phyloP scores from a whole-genome alignment of 2,329 filamentous ascomycete species.

The Torrubiella hemipterigena region DNA sequence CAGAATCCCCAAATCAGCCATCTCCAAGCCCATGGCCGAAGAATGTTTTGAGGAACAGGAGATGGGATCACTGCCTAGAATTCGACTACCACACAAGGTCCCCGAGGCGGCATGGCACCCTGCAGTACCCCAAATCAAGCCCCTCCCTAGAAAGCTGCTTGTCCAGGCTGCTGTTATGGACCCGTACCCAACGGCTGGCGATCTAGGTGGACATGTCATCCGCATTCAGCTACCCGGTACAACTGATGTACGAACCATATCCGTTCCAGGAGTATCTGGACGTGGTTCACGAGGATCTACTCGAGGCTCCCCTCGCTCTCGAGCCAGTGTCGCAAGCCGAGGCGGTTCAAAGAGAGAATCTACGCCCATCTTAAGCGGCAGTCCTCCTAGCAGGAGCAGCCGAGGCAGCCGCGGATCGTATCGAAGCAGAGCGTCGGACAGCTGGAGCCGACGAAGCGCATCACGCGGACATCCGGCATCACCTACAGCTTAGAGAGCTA shows the following conservation, averaged over 20 bases:
- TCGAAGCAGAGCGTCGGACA: conserved; percentile 26
- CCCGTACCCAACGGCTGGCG: conserved; percentile 19
- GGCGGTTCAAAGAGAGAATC: conserved; percentile 21
- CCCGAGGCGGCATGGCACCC: conserved; percentile 54
- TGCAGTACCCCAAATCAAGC: conserved; percentile 39
- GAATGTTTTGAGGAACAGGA: conserved; percentile 74
- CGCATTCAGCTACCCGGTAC: conserved; percentile 30
- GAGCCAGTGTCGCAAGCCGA: conserved; percentile 16
- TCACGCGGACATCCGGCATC: conserved; percentile 9
- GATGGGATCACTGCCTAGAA: conserved; percentile 62
- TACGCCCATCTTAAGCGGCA: conserved; percentile 15
- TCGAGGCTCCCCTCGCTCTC: conserved; percentile 16
- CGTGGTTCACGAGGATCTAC: conserved; percentile 17
- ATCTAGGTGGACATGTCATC: conserved; percentile 21
- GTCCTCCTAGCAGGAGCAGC: conserved; percentile 10
- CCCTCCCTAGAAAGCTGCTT: conserved; percentile 38
- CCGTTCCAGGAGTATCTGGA: conserved; percentile 21
- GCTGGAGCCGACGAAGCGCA: conserved; percentile 22
- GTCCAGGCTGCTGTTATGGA: conserved; percentile 25
- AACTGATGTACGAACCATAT: conserved; percentile 23
- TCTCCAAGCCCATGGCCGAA: conserved; percentile 59
- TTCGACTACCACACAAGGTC: conserved; percentile 52
- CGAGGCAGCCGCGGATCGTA: conserved; percentile 27
- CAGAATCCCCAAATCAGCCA: neutral
- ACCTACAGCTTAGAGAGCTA: conserved; percentile 11